Evolutionary conservation across 371 early-diverging fungal genomes (phyloP).

Genomic region (Mycotypha africana): DNA sequence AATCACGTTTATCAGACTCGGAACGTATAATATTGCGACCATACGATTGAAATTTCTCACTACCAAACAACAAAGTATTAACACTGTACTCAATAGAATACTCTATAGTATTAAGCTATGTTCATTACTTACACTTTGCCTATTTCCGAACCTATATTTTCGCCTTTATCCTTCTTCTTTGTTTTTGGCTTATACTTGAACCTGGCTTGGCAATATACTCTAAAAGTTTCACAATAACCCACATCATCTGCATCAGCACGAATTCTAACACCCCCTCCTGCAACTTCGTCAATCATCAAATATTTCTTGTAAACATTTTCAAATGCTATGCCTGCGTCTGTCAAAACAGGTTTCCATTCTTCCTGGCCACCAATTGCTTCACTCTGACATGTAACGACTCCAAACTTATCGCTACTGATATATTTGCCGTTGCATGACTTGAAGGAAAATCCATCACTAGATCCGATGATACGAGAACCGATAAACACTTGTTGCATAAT

Average conservation of each 20-base stretch:
- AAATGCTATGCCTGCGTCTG: conserved; percentile 70
- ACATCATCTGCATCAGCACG: conserved; percentile 71
- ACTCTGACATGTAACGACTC: conserved; percentile 60
- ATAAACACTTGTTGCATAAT: conserved; percentile 71
- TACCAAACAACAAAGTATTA: not conserved
- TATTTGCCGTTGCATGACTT: conserved; percentile 68
- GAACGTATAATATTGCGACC: conserved; percentile 55
- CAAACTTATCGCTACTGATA: conserved; percentile 78
- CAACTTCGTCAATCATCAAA: conserved; percentile 60
- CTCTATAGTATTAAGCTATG: too few species aligned
- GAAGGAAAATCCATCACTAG: conserved; percentile 48
- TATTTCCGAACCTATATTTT: conserved; percentile 18
- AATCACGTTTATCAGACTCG: conserved; percentile 35
- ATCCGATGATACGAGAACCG: conserved; percentile 51
- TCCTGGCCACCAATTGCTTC: conserved; percentile 82
- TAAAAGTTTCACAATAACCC: conserved; percentile 71
- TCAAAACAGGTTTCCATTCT: conserved; percentile 69
- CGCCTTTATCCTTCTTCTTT: conserved; percentile 27
- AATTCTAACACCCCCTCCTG: conserved; percentile 47
- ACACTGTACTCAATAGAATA: too few species aligned
- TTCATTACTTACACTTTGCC: conserved; percentile 45
- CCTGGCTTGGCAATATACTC: conserved; percentile 66
- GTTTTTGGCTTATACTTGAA: conserved; percentile 40
- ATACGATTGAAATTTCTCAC: conserved; percentile 21
- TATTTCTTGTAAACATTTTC: conserved; percentile 58